Conservation (phyloP, 2,329 filamentous ascomycete genomes). For the Aureobasidium vineae region DNA sequence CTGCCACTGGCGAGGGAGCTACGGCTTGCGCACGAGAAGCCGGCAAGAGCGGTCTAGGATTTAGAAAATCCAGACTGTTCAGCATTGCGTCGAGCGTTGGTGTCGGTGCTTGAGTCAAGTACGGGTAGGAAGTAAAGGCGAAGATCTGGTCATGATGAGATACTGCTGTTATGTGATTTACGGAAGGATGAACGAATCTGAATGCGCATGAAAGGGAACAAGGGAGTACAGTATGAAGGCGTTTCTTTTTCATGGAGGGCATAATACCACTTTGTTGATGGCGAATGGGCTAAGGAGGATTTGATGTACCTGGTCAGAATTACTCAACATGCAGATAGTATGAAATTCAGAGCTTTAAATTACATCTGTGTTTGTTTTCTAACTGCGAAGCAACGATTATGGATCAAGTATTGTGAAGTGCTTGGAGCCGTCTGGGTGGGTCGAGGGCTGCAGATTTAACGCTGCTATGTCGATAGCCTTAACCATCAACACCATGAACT, state of each 20-base stretch:
- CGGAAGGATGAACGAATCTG: background rate
- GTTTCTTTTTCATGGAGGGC: background rate
- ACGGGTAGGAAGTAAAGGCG: too few relatives aligned
- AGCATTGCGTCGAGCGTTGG: constrained; percentile 22
- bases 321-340: background rate
- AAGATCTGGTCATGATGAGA: background rate
- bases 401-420: too few relatives aligned
- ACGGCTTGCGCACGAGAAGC: constrained; percentile 37
- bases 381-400: too few relatives aligned
- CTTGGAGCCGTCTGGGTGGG: too few relatives aligned
- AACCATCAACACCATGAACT: background rate
- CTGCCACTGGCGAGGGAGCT: constrained; percentile 30
- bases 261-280: constrained; percentile 10
- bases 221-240: background rate
- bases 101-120: constrained; percentile 23
- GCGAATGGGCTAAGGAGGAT: background rate
- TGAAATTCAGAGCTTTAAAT: background rate
- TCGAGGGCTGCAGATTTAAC: background rate
- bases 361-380: too few relatives aligned
- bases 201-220: background rate
- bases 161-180: background rate
- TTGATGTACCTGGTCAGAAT: background rate
- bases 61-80: constrained; percentile 37
- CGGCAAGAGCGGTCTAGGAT: constrained; percentile 35
- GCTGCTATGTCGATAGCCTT: background rate